Evolutionary conservation across 2,329 filamentous ascomycete species (phyloP).

Genomic region (Bipolaris victoriae): DNA sequence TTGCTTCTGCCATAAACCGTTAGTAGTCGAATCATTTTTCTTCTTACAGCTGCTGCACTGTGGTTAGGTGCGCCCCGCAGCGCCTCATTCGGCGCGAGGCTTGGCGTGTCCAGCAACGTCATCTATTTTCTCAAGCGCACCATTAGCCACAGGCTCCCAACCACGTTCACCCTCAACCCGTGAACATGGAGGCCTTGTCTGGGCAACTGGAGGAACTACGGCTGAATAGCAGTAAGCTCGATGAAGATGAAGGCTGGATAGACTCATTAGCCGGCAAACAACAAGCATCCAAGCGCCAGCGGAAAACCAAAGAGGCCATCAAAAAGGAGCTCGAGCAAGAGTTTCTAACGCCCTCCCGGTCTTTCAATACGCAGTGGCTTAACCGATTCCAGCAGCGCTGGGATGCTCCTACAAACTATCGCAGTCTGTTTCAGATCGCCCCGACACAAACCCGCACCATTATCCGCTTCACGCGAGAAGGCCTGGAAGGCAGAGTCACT

Average conservation of each 20-base stretch:
- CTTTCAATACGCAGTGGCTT: constrained; percentile 85
- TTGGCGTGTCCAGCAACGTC: constrained; percentile 28
- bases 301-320: constrained; percentile 65
- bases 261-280: constrained; percentile 65
- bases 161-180: constrained; percentile 11
- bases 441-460: constrained; percentile 94
- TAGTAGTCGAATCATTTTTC: constrained; percentile 1
- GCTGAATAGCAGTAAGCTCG: constrained; percentile 44
- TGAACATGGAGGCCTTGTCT: constrained; percentile 50
- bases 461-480: constrained; percentile 88
- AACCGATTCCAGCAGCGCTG: constrained; percentile 88
- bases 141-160: constrained; percentile 16
- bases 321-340: constrained; percentile 75
- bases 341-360: constrained; percentile 78
- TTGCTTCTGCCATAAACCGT: background rate
- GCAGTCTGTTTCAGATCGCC: constrained; percentile 83
- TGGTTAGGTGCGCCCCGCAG: constrained; percentile 17
- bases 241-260: constrained; percentile 52
- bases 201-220: constrained; percentile 61
- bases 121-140: constrained; percentile 24
- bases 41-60: constrained; percentile 2
- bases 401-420: constrained; percentile 80
- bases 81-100: constrained; percentile 17
- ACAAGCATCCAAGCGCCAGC: constrained; percentile 59
- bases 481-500: constrained; percentile 88